Conservation (phyloP, 164 flowering plant genomes). For the Vitis cinerea region DNA sequence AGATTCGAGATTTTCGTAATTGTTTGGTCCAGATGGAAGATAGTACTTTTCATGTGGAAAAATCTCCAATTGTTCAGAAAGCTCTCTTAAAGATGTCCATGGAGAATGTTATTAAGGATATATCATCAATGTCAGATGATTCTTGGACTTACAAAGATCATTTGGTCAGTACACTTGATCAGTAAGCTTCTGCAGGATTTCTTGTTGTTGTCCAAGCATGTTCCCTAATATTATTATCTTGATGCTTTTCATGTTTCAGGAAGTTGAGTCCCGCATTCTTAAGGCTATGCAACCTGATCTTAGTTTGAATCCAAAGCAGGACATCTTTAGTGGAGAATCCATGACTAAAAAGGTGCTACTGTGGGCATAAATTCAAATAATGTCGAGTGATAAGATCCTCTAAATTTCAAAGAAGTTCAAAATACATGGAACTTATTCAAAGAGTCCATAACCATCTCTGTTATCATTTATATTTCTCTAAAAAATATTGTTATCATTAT, state of each 20-base stretch:
- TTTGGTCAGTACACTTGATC: slow-evolving; percentile 22
- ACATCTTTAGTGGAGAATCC: slow-evolving; percentile 2
- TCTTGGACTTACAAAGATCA: slow-evolving; percentile 32
- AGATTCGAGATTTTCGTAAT: slow-evolving; percentile 36
- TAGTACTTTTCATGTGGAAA: not conserved
- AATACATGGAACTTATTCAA: slow-evolving; percentile 1
- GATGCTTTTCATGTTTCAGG: slow-evolving; percentile 19
- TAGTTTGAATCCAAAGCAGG: slow-evolving; percentile 24
- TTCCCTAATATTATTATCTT: not conserved
- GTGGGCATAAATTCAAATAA: not conserved
- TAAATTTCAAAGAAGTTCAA: not conserved
- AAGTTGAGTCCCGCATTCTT: slow-evolving; percentile 30
- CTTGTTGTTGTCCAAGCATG: not conserved
- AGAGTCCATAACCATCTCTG: not conserved
- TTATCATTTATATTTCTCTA: not conserved
- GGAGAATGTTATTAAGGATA: slow-evolving; percentile 38
- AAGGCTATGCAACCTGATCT: slow-evolving; percentile 37
- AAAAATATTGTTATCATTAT: not conserved
- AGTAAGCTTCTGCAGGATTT: slow-evolving; percentile 1
- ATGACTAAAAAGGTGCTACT: slow-evolving; percentile 23
- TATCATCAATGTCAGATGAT: slow-evolving; percentile 23
- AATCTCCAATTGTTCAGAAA: slow-evolving; percentile 22
- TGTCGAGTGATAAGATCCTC: too few species aligned
- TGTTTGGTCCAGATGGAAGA: not conserved
- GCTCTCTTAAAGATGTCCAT: slow-evolving; percentile 22